phyloP scores from a whole-genome alignment of 2,329 filamentous ascomycete genomes.

The Aspergillus sp. region DNA sequence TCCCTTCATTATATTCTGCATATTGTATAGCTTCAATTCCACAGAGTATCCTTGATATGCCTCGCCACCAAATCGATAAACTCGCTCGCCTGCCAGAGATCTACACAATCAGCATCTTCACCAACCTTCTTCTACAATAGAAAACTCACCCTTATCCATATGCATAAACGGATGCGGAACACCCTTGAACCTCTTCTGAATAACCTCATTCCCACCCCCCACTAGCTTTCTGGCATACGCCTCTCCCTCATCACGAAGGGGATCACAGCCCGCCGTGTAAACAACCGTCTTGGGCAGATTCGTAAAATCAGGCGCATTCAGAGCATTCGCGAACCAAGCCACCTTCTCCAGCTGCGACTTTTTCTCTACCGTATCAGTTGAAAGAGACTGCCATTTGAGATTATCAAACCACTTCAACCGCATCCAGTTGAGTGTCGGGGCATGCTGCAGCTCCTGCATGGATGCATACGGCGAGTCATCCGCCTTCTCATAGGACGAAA shows the following conservation, averaged over 20 bases:
- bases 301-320: slow-evolving; percentile 32
- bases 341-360: slow-evolving; percentile 17
- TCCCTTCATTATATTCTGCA: too few species aligned
- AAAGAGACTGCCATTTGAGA: slow-evolving; percentile 26
- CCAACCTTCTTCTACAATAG: neutral
- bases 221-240: slow-evolving; percentile 41
- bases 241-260: slow-evolving; percentile 48
- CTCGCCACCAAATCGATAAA: slow-evolving; percentile 22
- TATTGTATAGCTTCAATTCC: slow-evolving; percentile 1
- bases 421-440: slow-evolving; percentile 42
- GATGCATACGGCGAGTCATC: slow-evolving; percentile 37
- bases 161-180: slow-evolving; percentile 50
- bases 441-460: slow-evolving; percentile 39
- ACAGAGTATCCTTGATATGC: slow-evolving; percentile 13
- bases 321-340: slow-evolving; percentile 29
- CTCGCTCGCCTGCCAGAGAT: slow-evolving; percentile 23
- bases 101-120: slow-evolving; percentile 4
- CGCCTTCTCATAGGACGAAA: slow-evolving; percentile 31
- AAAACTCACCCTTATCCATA: slow-evolving; percentile 32
- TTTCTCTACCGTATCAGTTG: slow-evolving; percentile 7
- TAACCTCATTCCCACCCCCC: slow-evolving; percentile 43
- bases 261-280: slow-evolving; percentile 42
- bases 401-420: slow-evolving; percentile 40
- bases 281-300: slow-evolving; percentile 36
- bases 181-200: slow-evolving; percentile 42